These are phyloP conservation scores for Lasiosphaeria hispida DNA, from an alignment of 495 filamentous ascomycete genomes.

Conservation along the genomic window DNA sequence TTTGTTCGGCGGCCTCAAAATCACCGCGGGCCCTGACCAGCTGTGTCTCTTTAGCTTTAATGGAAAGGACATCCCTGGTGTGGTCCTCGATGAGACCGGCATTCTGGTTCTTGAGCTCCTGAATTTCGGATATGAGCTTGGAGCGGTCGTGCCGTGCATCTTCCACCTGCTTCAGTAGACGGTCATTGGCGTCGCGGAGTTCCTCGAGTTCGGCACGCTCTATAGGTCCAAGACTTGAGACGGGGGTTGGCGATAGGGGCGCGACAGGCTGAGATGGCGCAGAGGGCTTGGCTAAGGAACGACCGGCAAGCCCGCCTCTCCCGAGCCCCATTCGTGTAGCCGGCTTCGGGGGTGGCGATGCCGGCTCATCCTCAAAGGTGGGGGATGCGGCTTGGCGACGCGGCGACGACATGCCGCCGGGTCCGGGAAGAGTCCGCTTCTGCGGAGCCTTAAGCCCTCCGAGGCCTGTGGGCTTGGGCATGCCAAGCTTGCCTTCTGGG, in stretches of 20 bases:
- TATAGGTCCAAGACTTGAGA: conserved; percentile 62
- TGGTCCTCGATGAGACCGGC: conserved; percentile 97
- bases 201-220: conserved; percentile 90
- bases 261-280: conserved; percentile 34
- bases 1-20: conserved; percentile 81
- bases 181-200: conserved; percentile 77
- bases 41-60: conserved; percentile 98
- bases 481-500: conserved; percentile 59
- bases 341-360: conserved; percentile 39
- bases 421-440: conserved; percentile 55
- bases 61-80: conserved; percentile 88
- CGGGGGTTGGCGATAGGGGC: conserved; percentile 48
- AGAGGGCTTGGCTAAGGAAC: conserved; percentile 79
- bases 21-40: conserved; percentile 88
- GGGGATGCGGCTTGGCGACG: conserved; percentile 56
- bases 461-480: conserved; percentile 66
- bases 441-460: conserved; percentile 68
- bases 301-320: conserved; percentile 76
- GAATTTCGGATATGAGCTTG: conserved; percentile 72
- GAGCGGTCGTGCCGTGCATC: conserved; percentile 74
- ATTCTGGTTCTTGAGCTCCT: conserved; percentile 91
- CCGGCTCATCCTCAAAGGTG: conserved; percentile 55
- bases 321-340: conserved; percentile 65
- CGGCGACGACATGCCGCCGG: conserved; percentile 58
- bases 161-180: conserved; percentile 64